Base-by-base conservation (phyloP, 345 rosid species). In the Melaleuca quinquenervia region DNA sequence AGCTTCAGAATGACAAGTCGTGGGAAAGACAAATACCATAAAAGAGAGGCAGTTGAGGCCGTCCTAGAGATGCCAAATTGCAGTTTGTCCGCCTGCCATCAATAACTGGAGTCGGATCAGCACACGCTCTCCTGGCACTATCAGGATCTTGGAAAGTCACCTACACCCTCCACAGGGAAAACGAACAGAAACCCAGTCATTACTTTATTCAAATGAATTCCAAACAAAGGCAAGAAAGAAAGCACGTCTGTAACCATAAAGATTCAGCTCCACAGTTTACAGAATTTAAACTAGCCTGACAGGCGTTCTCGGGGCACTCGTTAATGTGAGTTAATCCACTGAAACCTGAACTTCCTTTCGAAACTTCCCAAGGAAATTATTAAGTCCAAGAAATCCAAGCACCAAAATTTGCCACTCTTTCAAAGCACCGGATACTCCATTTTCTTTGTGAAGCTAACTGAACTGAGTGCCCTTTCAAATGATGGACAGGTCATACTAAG, bases 51-150 rank as follows among this genome's bases (percentile, higher is more conserved):
- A 92, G 93, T 21, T 94, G 93, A 82, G 95, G 94, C 70, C 99
- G 92, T 11, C 99, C 99, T 85, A 95, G 95, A 1, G 98, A 96
- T 86, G 99, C 99, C 85, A 97, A 91, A 94, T 97, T 97, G 88
- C 99, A 97, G 85, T 97, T 97, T 1, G 99, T 98, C 18, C 97
- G 94, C 86, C 99, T 90, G 54, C 99, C 99, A 91, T 97, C 99
- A 84, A 97, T 97, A 50, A 96, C 60, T 3, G 99, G 99, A 76
- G 92, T 87, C 60, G 97, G 96, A 88, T 97, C 97, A 52, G 84
- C 95, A 88, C 99, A 97, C 76, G 99, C 99, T 89, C 96, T 94
- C 93, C 94, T 91, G 82, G 99, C 99, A 86, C 98, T 93, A 88
- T 97, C 99, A 27, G 98, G 96, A 85, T 97, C 99, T 89, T 95